phyloP scores from a whole-genome alignment of 2,329 filamentous ascomycete genomes.

The Cytospora leucostoma region DNA sequence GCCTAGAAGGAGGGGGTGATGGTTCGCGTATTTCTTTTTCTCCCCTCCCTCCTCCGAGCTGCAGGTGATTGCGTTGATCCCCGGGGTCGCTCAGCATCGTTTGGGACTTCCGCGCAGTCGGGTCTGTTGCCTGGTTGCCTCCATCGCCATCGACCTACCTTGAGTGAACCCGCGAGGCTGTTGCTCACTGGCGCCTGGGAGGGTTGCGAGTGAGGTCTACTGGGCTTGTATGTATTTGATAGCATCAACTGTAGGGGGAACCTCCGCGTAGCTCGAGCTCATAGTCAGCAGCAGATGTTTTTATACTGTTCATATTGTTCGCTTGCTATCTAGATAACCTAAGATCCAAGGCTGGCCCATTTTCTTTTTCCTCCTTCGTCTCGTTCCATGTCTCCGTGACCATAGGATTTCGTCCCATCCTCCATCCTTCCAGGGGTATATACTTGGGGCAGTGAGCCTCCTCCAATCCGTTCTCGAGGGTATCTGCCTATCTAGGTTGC shows the following conservation, averaged over 20 bases:
- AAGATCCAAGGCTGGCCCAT: neutral
- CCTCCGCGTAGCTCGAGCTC: neutral
- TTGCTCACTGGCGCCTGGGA: neutral
- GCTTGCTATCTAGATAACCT: neutral
- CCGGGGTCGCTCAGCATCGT: neutral
- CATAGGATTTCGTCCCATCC: neutral
- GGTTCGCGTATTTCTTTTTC: neutral
- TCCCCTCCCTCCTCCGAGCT: neutral
- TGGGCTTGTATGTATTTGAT: neutral
- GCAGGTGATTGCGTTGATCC: neutral
- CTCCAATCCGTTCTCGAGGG: neutral
- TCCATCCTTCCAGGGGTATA: neutral
- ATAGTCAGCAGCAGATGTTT: neutral
- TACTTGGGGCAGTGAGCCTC: constrained; percentile 2
- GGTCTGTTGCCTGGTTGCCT: neutral
- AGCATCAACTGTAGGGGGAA: neutral
- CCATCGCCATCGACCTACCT: neutral
- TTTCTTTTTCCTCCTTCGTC: neutral
- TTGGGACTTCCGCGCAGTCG: neutral
- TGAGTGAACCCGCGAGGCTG: neutral
- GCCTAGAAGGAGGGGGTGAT: neutral
- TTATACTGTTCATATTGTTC: neutral
- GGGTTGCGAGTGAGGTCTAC: neutral
- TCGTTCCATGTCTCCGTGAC: neutral
- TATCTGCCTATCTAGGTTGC: neutral